These are phyloP conservation scores for Cryomyces minteri DNA, from an alignment of 495 filamentous ascomycete genomes.

Conservation along the genomic window DNA sequence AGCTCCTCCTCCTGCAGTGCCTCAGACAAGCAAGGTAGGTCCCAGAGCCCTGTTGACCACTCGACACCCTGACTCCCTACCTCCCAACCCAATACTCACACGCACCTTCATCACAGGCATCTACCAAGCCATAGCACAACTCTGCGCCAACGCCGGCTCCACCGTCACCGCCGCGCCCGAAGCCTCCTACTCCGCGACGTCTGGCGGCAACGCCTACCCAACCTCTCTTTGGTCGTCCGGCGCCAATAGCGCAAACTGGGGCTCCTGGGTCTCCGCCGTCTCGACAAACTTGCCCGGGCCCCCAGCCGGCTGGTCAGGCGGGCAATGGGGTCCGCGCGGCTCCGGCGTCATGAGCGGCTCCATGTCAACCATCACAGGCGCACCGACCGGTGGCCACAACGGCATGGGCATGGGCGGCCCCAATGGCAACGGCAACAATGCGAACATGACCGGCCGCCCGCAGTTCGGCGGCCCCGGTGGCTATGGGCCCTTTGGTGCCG, in stretches of 20 bases:
- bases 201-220: constrained; percentile 3
- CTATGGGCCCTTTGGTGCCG: neutral
- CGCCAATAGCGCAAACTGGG: too few relatives aligned
- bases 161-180: constrained; percentile 2
- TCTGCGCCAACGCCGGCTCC: constrained; percentile 3
- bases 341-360: too few relatives aligned
- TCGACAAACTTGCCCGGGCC: too few relatives aligned
- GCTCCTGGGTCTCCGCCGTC: too few relatives aligned
- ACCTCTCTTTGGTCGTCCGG: neutral
- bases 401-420: too few relatives aligned
- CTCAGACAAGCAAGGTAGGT: neutral
- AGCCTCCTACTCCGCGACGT: constrained; percentile 6
- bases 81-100: neutral
- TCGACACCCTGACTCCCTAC: constrained; percentile 12
- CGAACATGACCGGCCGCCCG: too few relatives aligned
- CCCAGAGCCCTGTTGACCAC: constrained; percentile 4
- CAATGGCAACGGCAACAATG: too few relatives aligned
- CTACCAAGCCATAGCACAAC: constrained; percentile 4
- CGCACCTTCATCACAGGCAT: neutral
- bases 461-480: neutral
- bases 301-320: too few relatives aligned
- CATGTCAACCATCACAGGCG: too few relatives aligned
- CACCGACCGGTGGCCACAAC: too few relatives aligned
- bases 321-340: too few relatives aligned
- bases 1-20: neutral